These are phyloP conservation scores for Trichosporon sp. DNA, from an alignment of 1,284 basidiomycete species.

Conservation along the genomic window DNA sequence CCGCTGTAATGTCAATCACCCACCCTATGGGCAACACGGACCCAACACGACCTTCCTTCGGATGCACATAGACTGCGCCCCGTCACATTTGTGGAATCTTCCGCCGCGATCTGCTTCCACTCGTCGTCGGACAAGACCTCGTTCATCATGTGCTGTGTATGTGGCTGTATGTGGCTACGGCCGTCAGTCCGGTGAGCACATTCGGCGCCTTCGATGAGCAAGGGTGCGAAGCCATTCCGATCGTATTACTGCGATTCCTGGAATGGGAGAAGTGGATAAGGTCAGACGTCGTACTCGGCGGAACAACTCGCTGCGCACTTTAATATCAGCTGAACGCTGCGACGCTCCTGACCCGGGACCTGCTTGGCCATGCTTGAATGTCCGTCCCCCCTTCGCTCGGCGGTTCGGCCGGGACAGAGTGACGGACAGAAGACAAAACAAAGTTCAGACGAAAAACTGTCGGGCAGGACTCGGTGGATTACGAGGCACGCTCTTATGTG, in stretches of 20 bases:
- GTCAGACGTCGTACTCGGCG: constrained; percentile 2
- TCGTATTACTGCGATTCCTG: not conserved
- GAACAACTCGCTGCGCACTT: not conserved
- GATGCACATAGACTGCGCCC: not conserved
- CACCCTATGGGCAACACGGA: not conserved
- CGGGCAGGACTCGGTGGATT: constrained; percentile 2
- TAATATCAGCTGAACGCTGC: not conserved
- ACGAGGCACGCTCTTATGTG: constrained; percentile 5
- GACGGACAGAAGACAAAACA: not conserved
- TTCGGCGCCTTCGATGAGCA: not conserved
- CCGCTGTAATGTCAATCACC: not conserved
- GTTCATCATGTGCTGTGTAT: too few species aligned
- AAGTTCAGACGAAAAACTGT: not conserved
- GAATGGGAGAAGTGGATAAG: not conserved
- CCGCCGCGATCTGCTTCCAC: not conserved
- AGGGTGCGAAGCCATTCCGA: not conserved
- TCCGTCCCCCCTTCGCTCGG: not conserved
- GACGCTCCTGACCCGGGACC: not conserved
- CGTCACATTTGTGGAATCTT: not conserved
- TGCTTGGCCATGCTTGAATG: not conserved
- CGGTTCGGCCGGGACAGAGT: not conserved
- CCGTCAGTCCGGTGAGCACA: not conserved
- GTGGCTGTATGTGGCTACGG: not conserved
- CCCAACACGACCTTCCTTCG: not conserved
- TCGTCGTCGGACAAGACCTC: too few species aligned